A percentile compares a stretch with the other conserved stretches of the same genome.
These are phyloP conservation scores for Tylopilus felleus DNA, from an alignment of 768 basidiomycete species.

Conservation along the genomic window DNA sequence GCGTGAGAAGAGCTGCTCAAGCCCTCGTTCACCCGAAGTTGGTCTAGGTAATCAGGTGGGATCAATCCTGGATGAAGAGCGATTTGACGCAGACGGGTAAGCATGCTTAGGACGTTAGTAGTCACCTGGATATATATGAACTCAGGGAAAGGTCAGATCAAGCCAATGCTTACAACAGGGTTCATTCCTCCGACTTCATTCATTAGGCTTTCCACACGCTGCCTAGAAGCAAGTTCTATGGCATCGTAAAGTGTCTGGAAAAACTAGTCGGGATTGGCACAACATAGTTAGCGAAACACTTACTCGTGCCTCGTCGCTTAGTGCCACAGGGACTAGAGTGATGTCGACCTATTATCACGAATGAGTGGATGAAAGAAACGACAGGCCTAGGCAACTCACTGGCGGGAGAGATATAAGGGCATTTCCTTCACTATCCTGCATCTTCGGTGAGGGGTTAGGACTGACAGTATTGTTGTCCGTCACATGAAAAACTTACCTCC, in stretches of 20 bases:
- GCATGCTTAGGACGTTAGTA: constrained; percentile 71
- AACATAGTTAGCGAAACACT: constrained; percentile 11
- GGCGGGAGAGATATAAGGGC: constrained; percentile 73
- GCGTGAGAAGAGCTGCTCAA: constrained; percentile 21
- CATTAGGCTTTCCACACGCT: constrained; percentile 59
- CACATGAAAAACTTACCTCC: constrained; percentile 45
- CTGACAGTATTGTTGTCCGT: background rate
- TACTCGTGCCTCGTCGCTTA: constrained; percentile 65
- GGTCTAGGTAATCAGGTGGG: constrained; percentile 66
- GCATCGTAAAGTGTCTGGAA: constrained; percentile 63
- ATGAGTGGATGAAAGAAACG: constrained; percentile 1
- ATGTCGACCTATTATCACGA: constrained; percentile 59
- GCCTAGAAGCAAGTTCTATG: constrained; percentile 59
- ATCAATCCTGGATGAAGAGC: constrained; percentile 76
- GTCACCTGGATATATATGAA: constrained; percentile 44
- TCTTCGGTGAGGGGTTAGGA: constrained; percentile 42
- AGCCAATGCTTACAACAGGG: constrained; percentile 35
- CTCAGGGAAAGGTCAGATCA: background rate
- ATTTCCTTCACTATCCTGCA: constrained; percentile 79
- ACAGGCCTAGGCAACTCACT: constrained; percentile 30
- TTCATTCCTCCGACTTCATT: constrained; percentile 35
- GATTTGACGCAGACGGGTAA: constrained; percentile 84
- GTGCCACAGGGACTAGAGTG: constrained; percentile 66
- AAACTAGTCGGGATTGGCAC: background rate
- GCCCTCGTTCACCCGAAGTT: constrained; percentile 40